These are phyloP conservation scores for Pyrenophora tritici-repentis DNA, from an alignment of 2,329 filamentous ascomycete genomes.

Conservation along the genomic window DNA sequence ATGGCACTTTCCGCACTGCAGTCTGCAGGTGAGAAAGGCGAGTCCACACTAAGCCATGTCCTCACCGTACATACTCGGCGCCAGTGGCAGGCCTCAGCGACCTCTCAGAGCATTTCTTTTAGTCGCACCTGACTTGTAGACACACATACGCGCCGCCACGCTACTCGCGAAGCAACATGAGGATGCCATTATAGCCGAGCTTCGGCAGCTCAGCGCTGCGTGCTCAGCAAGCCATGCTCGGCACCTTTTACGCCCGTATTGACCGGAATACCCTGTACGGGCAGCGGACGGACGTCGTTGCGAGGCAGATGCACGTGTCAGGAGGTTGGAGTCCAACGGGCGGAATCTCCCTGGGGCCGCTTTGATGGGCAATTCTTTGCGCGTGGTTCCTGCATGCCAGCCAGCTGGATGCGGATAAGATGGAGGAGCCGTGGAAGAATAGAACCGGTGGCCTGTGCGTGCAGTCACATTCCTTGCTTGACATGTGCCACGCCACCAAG, in stretches of 20 bases:
- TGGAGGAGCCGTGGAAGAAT: constrained; percentile 5
- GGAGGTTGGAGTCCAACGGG: not conserved
- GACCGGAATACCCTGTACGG: too few species aligned
- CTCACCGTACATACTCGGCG: too few species aligned
- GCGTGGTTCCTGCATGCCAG: constrained; percentile 1
- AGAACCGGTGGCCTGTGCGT: constrained; percentile 6
- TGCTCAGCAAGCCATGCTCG: not conserved
- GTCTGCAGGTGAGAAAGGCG: too few species aligned
- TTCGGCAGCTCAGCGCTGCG: too few species aligned
- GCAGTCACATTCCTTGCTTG: not conserved
- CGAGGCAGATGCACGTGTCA: not conserved
- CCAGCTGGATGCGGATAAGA: constrained; percentile 5
- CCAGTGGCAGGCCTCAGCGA: too few species aligned
- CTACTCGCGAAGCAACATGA: not conserved
- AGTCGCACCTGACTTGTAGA: not conserved
- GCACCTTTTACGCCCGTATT: too few species aligned
- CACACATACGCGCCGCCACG: not conserved
- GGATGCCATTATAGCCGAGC: not conserved
- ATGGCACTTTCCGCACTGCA: too few species aligned
- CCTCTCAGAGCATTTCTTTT: not conserved
- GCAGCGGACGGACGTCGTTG: too few species aligned
- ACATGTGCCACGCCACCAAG: not conserved
- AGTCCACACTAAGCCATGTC: too few species aligned
- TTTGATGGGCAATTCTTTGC: not conserved
- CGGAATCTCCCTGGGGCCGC: not conserved